phyloP scores from a whole-genome alignment of 768 basidiomycete species.

The Panus rudis region DNA sequence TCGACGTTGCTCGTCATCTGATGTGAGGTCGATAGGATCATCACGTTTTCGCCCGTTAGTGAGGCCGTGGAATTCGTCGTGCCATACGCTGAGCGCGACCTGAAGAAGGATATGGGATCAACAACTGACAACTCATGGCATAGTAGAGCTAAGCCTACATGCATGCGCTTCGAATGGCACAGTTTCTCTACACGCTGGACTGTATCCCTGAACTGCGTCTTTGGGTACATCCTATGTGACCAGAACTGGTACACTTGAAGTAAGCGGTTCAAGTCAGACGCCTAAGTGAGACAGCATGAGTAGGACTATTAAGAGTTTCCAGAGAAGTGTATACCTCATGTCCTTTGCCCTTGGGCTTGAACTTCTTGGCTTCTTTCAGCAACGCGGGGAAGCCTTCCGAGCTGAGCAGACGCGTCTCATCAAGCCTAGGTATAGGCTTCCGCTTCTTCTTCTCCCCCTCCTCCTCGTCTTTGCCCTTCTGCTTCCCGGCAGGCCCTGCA shows the following conservation, averaged over 20 bases:
- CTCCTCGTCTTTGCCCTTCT: slow-evolving; percentile 21
- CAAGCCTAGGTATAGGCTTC: slow-evolving; percentile 52
- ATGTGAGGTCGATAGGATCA: slow-evolving; percentile 21
- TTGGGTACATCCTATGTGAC: slow-evolving; percentile 91
- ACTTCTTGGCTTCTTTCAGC: slow-evolving; percentile 66
- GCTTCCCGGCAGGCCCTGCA: no score
- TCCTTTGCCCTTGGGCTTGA: slow-evolving; percentile 83
- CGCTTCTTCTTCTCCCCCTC: slow-evolving; percentile 34
- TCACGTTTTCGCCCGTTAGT: slow-evolving; percentile 29
- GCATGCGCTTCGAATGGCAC: slow-evolving; percentile 80
- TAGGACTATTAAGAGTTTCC: neutral
- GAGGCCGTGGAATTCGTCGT: slow-evolving; percentile 53
- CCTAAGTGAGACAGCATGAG: slow-evolving; percentile 48
- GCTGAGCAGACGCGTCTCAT: slow-evolving; percentile 70
- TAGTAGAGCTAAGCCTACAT: slow-evolving; percentile 41
- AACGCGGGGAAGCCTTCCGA: slow-evolving; percentile 75
- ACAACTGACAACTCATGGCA: neutral
- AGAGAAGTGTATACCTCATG: slow-evolving; percentile 62
- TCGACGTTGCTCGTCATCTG: slow-evolving; percentile 19
- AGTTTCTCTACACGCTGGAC: slow-evolving; percentile 81
- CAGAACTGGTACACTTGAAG: slow-evolving; percentile 89
- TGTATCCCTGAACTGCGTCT: slow-evolving; percentile 81
- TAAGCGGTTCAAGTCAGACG: slow-evolving; percentile 72
- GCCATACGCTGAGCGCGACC: slow-evolving; percentile 72
- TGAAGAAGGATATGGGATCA: slow-evolving; percentile 19